Base-by-base conservation (phyloP, 164 flowering plant genomes). In the Umbellularia californica region DNA sequence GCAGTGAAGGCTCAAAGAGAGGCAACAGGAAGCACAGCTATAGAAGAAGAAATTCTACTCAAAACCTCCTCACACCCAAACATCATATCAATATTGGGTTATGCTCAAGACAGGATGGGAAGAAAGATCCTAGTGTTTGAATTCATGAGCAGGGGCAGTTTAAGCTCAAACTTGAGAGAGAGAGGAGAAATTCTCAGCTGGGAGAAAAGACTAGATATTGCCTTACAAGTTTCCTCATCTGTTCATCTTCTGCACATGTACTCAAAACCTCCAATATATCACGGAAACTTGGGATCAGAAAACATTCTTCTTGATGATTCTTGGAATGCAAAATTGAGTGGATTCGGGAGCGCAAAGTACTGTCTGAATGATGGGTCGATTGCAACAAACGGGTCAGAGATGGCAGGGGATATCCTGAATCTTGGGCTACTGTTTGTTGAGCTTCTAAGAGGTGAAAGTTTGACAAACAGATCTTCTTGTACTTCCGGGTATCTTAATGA, bases 21-120 rank as follows among this genome's bases (percentile, higher is more conserved):
- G 3, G 58, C 50, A 58, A 68, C 13, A 65, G 11, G 9, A 52
- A 9, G 13, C n/a, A 69, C 72, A 52, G 55, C 30, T 33, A 55
- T 74, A 68, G 77, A 74, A 69, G 77, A 74, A 58, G 77, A 74
- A 68, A 74, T 74, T 74, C 27, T 74, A 33, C 65, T 74, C 52
- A 74, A 67, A 68, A 50, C 63, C 75, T 55, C 66, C 12, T 52
- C 71, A 20, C 77, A 74, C 71, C 65, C 77, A 15, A 68, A 68
- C 66, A 74, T 74, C 41, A 58, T 74, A 55, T 68, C 72, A 28
- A 33, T 74, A 24, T 22, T 74, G 15, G 77, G 77, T 28, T 74
- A 68, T 23, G 22, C 77, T 55, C 71, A 22, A 33, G 65, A 68
- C 33, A 22, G 58, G 30, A 35, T 60, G 9, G 72, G 77, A 33